phyloP scores from a whole-genome alignment of 129 eudicot species.

The Tanacetum coccineum region DNA sequence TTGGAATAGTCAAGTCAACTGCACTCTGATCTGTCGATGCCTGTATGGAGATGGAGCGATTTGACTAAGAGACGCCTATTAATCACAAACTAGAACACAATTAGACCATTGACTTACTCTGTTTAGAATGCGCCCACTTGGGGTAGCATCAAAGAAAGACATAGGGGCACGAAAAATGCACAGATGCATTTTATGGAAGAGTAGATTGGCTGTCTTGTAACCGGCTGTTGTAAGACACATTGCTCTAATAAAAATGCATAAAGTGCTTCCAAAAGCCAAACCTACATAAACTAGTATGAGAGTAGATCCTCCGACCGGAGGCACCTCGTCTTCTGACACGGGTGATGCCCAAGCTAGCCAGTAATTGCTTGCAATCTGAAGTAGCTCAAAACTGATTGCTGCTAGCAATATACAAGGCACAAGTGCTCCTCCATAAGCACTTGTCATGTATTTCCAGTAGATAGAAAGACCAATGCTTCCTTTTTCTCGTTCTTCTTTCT shows the following conservation, averaged over 20 bases:
- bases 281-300: slow-evolving; percentile 56
- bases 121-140: slow-evolving; percentile 75
- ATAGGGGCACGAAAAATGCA: slow-evolving; percentile 78
- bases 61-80: not conserved
- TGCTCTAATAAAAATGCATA: slow-evolving; percentile 64
- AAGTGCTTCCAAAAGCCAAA: slow-evolving; percentile 61
- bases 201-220: slow-evolving; percentile 65
- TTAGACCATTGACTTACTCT: slow-evolving; percentile 45
- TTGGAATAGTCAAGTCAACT: slow-evolving; percentile 59
- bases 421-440: slow-evolving; percentile 74
- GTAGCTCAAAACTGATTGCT: slow-evolving; percentile 44
- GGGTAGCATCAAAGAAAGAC: slow-evolving; percentile 95
- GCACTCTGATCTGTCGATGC: slow-evolving; percentile 90
- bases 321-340: slow-evolving; percentile 42
- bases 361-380: slow-evolving; percentile 83
- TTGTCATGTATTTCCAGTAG: slow-evolving; percentile 73
- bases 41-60: slow-evolving; percentile 26
- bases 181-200: slow-evolving; percentile 64
- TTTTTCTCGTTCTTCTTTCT: slow-evolving; percentile 78
- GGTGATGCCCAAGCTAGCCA: slow-evolving; percentile 99
- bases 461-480: slow-evolving; percentile 64
- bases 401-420: slow-evolving; percentile 68
- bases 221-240: slow-evolving; percentile 49
- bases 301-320: slow-evolving; percentile 46
- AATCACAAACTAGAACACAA: not conserved